Evolutionary conservation across 345 rosid genomes (phyloP).

Genomic region (Aurinia saxatilis): DNA sequence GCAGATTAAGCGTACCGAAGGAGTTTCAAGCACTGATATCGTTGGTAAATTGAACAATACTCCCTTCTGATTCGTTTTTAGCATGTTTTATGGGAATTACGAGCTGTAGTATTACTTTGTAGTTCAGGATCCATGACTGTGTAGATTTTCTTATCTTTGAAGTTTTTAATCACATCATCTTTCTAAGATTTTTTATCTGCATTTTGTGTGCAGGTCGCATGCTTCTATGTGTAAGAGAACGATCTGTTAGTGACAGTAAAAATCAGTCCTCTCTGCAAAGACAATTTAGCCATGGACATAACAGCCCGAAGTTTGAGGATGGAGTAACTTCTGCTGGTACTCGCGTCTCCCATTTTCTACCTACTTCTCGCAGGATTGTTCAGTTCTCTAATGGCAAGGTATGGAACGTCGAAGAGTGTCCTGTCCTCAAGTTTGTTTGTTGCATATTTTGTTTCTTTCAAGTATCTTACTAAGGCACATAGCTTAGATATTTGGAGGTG

Average conservation of each 20-base stretch:
- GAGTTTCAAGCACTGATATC: constrained; percentile 98
- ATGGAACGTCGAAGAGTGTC: constrained; percentile 7
- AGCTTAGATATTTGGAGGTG: background rate
- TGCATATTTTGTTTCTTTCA: background rate
- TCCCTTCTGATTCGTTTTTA: background rate
- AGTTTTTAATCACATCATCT: background rate
- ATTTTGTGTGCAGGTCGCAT: constrained; percentile 56
- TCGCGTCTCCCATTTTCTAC: constrained; percentile 71
- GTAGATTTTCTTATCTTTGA: too few species aligned
- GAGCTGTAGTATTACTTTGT: background rate
- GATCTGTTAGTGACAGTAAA: constrained; percentile 26
- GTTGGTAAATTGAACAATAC: constrained; percentile 47
- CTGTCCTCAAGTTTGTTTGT: background rate
- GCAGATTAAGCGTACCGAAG: constrained; percentile 98
- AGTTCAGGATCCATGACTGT: too few species aligned
- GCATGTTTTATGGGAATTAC: background rate
- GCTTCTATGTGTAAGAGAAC: constrained; percentile 53
- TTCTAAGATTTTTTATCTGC: background rate
- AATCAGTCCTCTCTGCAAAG: constrained; percentile 30
- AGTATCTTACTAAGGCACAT: background rate
- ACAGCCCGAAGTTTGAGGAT: constrained; percentile 28
- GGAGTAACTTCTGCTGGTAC: constrained; percentile 27
- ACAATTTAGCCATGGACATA: constrained; percentile 33
- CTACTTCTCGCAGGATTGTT: constrained; percentile 89
- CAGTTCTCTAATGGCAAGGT: constrained; percentile 98